Percentiles rank a stretch among this genome's conserved stretches.
Evolutionary conservation across 306 rosid genomes (phyloP).

Genomic region (Cicer bijugum): DNA sequence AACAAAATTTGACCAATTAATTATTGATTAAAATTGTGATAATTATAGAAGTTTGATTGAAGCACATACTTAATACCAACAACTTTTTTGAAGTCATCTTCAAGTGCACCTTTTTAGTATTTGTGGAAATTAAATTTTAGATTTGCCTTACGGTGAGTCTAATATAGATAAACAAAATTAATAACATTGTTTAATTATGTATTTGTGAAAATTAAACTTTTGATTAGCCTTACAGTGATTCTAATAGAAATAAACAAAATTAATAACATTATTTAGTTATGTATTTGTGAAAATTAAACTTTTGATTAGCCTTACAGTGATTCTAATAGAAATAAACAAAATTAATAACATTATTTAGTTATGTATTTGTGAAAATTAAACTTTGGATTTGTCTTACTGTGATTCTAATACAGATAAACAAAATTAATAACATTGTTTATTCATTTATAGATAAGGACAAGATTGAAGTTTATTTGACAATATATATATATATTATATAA

Average conservation of each 20-base stretch:
- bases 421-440: background rate
- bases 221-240: slow-evolving; percentile 75
- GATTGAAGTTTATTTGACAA: background rate
- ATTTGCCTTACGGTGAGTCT: slow-evolving; percentile 78
- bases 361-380: slow-evolving; percentile 88
- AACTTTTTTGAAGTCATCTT: slow-evolving; percentile 84
- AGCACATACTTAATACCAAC: slow-evolving; percentile 80
- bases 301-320: slow-evolving; percentile 71
- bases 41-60: slow-evolving; percentile 33
- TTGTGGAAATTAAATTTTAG: slow-evolving; percentile 76
- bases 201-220: slow-evolving; percentile 48
- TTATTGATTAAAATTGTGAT: slow-evolving; percentile 16
- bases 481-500: slow-evolving; percentile 36
- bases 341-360: too few species aligned
- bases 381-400: slow-evolving; percentile 70
- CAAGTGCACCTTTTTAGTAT: slow-evolving; percentile 91
- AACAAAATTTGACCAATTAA: slow-evolving; percentile 1
- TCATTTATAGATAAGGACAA: background rate
- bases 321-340: slow-evolving; percentile 53
- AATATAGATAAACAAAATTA: slow-evolving; percentile 31
- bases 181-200: background rate
- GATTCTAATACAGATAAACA: slow-evolving; percentile 57
- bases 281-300: slow-evolving; percentile 85
- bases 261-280: slow-evolving; percentile 29
- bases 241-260: slow-evolving; percentile 47